A percentile compares a stretch with the other conserved stretches of the same genome.
Evolutionary conservation across 805 yeast genomes (phyloP).

Genomic region (Metschnikowia vanudenii): DNA sequence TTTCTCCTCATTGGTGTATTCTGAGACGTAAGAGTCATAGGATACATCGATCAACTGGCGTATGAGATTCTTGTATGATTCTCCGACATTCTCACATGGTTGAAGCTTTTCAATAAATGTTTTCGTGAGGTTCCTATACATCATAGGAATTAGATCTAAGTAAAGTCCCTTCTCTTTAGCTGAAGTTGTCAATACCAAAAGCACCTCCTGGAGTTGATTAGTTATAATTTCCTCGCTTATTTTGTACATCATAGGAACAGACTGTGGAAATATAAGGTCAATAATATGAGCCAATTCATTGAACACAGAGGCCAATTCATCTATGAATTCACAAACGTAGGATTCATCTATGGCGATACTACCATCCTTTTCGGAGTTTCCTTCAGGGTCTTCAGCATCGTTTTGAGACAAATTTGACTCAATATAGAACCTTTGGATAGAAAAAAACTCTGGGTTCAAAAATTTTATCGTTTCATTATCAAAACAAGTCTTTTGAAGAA

Average conservation of each 20-base stretch:
- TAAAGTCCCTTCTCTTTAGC: slow-evolving; percentile 31
- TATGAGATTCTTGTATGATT: slow-evolving; percentile 29
- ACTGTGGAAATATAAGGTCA: slow-evolving; percentile 44
- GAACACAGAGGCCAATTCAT: slow-evolving; percentile 34
- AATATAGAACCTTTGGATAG: slow-evolving; percentile 24
- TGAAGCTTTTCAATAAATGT: slow-evolving; percentile 27
- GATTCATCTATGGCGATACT: slow-evolving; percentile 12
- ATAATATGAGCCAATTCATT: slow-evolving; percentile 38
- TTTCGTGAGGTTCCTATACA: slow-evolving; percentile 31
- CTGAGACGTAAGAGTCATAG: slow-evolving; percentile 40
- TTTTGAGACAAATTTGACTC: not conserved
- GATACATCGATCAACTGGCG: slow-evolving; percentile 41
- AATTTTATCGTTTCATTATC: slow-evolving; percentile 35
- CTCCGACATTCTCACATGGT: slow-evolving; percentile 38
- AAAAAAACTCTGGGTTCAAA: slow-evolving; percentile 30
- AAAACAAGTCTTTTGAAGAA: slow-evolving; percentile 41
- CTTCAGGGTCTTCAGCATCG: not conserved
- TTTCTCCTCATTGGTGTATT: slow-evolving; percentile 39
- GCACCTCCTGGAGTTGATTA: slow-evolving; percentile 37
- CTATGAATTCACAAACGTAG: slow-evolving; percentile 25
- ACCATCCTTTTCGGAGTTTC: not conserved
- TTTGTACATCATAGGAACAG: slow-evolving; percentile 47
- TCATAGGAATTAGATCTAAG: slow-evolving; percentile 38
- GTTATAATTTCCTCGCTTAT: slow-evolving; percentile 47
- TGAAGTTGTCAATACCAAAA: slow-evolving; percentile 27